Evolutionary conservation across 768 basidiomycete species (phyloP).

Genomic region (Psilocybe cyanescens): DNA sequence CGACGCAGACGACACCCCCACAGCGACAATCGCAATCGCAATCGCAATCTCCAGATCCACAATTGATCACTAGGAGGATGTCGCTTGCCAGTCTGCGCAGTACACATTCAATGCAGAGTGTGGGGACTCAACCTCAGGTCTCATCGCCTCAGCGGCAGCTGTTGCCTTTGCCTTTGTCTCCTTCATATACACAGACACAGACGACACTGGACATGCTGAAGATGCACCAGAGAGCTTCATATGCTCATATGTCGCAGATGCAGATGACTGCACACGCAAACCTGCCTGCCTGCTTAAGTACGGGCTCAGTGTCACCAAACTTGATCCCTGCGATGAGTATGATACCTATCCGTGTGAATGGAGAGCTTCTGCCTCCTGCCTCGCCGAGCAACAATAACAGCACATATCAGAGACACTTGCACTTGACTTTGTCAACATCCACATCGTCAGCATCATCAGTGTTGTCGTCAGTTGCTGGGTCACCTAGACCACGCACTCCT

Average conservation of each 20-base stretch:
- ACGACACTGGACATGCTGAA: not conserved
- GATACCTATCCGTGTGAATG: not conserved
- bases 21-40: not conserved
- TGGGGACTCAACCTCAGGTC: not conserved
- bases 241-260: constrained; percentile 14
- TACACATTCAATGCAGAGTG: not conserved
- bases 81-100: constrained; percentile 22
- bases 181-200: constrained; percentile 5
- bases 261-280: not conserved
- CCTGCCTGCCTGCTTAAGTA: not conserved
- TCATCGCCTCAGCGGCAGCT: constrained; percentile 7
- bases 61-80: constrained; percentile 15
- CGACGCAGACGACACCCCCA: too few relatives aligned
- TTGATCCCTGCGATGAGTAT: constrained; percentile 4
- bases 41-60: constrained; percentile 4
- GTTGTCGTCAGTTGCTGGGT: not conserved
- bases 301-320: not conserved
- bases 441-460: not conserved
- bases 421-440: too few relatives aligned
- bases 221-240: constrained; percentile 9
- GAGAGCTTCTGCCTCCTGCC: not conserved
- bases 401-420: too few relatives aligned
- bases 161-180: constrained; percentile 18
- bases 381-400: not conserved
- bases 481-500: not conserved